Base-by-base conservation (phyloP, 2,329 filamentous ascomycete species). In the Chaetothyriales sp. region DNA sequence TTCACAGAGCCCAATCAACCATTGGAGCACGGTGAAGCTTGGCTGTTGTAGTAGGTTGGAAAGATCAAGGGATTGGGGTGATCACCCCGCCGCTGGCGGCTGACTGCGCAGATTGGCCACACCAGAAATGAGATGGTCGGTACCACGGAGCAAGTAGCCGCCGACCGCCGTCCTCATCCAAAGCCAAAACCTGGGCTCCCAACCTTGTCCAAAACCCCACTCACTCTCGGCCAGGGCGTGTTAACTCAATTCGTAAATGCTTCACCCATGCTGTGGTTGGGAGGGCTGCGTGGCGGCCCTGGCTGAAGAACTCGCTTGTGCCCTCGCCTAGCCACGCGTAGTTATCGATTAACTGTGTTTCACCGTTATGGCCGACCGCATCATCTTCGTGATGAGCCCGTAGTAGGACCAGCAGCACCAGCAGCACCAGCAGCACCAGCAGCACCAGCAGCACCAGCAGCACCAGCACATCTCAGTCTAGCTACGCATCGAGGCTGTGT, bases 251-350 rank as follows among this genome's bases (percentile, higher is more conserved):
- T 40, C 15, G 4, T 13, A 40, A 40, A 40, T 40, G 33, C 33
- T 15, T 40, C 9, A 10, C 7, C 63, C 66, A 70, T 71, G 55
- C n/a, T n/a, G 62, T 61, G 63, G 58, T 55, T 58, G 61, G 61
- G 58, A 61, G 61, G 60, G 60, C 59, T 58, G 53, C 22, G 22
- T 25, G 22, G 22, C 22, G 3, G 22, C 22, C 22, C 22, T 25
- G 22, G 22, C 22, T 25, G 22, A 25, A 25, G 22, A 6, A 25
- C 22, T 25, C 22, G 22, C 22, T 25, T 25, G 22, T 6, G 22
- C 6, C 22, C 22, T 25, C 22, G 22, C 22, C 22, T 25, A 6
- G 22, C 22, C 22, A 6, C 22, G 22, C 22, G 22, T 25, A 25
- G 22, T 25, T 25, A 25, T 25, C 22, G 5, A 25, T 25, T 25